phyloP scores from a whole-genome alignment of 371 early-diverging fungal genomes.

The Capniomyces stellatus region DNA sequence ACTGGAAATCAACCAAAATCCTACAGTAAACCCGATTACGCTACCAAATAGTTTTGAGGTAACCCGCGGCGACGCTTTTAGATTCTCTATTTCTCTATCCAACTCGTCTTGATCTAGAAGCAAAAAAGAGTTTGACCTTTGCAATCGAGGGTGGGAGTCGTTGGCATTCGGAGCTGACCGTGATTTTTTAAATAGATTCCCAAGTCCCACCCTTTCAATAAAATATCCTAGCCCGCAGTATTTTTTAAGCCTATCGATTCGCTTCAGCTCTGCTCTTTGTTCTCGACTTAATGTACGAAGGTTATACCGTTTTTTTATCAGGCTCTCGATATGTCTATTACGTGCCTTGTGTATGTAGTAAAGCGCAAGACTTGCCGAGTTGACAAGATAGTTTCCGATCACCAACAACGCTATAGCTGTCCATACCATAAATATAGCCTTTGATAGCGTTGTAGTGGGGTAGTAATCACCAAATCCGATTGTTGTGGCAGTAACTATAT shows the following conservation, averaged over 20 bases:
- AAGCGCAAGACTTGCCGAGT: conserved; percentile 17
- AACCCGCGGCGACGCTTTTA: not conserved
- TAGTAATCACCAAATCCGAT: not conserved
- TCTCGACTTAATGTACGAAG: conserved; percentile 10
- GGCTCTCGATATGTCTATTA: conserved; percentile 11
- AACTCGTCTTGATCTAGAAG: not conserved
- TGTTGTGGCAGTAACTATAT: not conserved
- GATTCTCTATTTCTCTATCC: not conserved
- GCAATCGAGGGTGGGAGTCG: not conserved
- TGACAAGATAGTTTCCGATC: not conserved
- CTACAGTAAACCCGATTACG: conserved; percentile 8
- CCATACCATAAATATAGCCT: not conserved
- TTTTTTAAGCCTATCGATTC: conserved; percentile 8
- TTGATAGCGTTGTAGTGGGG: not conserved
- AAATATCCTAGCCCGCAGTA: not conserved
- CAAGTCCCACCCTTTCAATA: not conserved
- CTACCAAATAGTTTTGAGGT: not conserved
- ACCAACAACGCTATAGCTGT: not conserved
- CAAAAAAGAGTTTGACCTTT: not conserved
- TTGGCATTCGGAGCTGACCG: not conserved
- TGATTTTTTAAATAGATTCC: not conserved
- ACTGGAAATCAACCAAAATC: conserved; percentile 14
- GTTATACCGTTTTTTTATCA: conserved; percentile 9
- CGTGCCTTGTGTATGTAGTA: conserved; percentile 15
- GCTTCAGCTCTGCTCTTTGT: conserved; percentile 9